A percentile compares a stretch with the other conserved stretches of the same genome.
These are phyloP conservation scores for Xylaria castorea DNA, from an alignment of 495 filamentous ascomycete species.

Conservation along the genomic window DNA sequence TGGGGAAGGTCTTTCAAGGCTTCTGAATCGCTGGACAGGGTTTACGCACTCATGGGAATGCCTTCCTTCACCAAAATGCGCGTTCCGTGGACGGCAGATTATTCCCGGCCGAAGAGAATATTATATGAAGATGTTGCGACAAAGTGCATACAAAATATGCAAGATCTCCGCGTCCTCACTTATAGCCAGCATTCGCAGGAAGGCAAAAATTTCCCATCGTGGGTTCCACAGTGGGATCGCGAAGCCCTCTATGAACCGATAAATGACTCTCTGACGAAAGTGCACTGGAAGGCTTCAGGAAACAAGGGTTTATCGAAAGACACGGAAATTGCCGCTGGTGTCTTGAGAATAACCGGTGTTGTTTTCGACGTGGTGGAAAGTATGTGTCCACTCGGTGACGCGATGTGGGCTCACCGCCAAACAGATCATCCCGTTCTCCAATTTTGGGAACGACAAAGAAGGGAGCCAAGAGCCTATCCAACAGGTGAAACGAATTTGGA, in stretches of 20 bases:
- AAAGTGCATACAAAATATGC: neutral
- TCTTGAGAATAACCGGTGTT: neutral
- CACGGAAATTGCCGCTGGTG: neutral
- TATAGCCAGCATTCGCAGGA: neutral
- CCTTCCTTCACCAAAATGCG: neutral
- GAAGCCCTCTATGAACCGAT: neutral
- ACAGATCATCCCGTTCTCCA: neutral
- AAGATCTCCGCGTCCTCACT: neutral
- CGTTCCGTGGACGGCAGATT: neutral
- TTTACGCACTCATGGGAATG: neutral
- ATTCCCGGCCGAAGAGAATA: neutral
- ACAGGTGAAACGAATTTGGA: neutral
- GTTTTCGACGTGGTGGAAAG: neutral
- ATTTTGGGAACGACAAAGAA: neutral
- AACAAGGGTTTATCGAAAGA: neutral
- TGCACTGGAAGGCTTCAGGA: neutral
- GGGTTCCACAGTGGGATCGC: neutral
- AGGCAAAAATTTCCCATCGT: neutral
- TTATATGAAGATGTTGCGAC: neutral
- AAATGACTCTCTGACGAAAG: neutral
- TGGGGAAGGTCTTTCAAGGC: neutral
- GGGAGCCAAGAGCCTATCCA: neutral
- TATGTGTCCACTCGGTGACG: neutral
- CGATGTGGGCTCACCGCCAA: neutral
- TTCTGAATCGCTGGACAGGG: neutral